These are phyloP conservation scores for Hygrocybe coccinea DNA, from an alignment of 768 basidiomycete genomes.

Conservation along the genomic window DNA sequence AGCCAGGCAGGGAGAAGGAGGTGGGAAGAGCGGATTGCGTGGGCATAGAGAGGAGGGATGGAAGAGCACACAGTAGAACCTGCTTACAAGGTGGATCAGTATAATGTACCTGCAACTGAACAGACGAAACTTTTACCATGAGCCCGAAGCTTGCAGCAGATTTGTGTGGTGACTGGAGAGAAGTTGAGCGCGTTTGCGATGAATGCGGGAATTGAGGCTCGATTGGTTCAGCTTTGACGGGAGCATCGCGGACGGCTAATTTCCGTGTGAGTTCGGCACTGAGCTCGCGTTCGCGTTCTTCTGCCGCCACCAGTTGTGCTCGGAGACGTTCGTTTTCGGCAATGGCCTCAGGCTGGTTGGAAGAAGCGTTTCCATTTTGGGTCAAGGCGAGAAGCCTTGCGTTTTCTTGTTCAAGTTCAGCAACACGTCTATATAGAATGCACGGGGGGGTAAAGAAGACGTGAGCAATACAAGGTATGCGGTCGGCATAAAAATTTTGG, in stretches of 20 bases:
- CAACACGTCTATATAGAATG: conserved; percentile 56
- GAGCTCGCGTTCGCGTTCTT: conserved; percentile 65
- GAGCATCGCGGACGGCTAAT: conserved; percentile 23
- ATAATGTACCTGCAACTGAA: conserved; percentile 6
- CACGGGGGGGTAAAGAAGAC: conserved; percentile 5
- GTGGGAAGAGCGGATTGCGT: conserved; percentile 51
- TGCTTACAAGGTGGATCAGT: conserved; percentile 33
- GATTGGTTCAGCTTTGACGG: conserved; percentile 55
- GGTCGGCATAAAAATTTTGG: conserved; percentile 10
- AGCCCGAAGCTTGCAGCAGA: conserved; percentile 63
- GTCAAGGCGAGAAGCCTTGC: conserved; percentile 61
- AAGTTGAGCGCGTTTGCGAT: conserved; percentile 35
- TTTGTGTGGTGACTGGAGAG: conserved; percentile 46
- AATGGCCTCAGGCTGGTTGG: conserved; percentile 34
- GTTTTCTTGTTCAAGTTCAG: conserved; percentile 81
- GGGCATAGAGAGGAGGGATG: conserved; percentile 66
- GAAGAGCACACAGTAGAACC: conserved; percentile 75
- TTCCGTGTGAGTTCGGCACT: conserved; percentile 52
- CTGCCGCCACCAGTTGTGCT: conserved; percentile 56
- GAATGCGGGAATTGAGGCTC: conserved; percentile 49
- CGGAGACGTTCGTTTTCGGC: conserved; percentile 65
- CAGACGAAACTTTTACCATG: conserved; percentile 50
- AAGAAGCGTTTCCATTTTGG: conserved; percentile 35
- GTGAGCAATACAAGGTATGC: background rate
- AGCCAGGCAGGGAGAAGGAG: conserved; percentile 47